Percentiles rank a stretch among this genome's conserved stretches.
phyloP scores from a whole-genome alignment of 140 eudicot species.

The Anethum foeniculum region DNA sequence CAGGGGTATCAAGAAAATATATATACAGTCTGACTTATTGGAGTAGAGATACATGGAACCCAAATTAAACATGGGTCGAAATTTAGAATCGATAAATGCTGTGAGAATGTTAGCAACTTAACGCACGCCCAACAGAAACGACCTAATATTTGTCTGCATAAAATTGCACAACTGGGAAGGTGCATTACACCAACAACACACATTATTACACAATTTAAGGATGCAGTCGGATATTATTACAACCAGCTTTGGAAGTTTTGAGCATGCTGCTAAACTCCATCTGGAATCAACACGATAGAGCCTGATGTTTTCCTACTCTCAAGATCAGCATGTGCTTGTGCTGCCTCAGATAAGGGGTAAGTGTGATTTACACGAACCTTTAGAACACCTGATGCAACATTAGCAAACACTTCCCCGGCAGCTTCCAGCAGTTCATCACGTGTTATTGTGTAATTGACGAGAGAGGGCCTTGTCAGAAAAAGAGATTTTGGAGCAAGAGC shows the following conservation, averaged over 20 bases:
- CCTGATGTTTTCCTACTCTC: constrained; percentile 72
- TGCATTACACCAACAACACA: not conserved
- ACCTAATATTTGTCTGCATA: not conserved
- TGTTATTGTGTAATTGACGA: constrained; percentile 47
- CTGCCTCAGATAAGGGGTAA: constrained; percentile 69
- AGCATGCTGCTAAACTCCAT: constrained; percentile 23
- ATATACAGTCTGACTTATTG: not conserved
- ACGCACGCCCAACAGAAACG: not conserved
- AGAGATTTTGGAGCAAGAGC: constrained; percentile 53
- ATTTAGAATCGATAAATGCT: not conserved
- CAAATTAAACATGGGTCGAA: not conserved
- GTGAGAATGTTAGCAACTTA: not conserved
- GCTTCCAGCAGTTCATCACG: constrained; percentile 59
- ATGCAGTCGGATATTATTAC: not conserved
- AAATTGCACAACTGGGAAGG: not conserved
- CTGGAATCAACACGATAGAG: constrained; percentile 75
- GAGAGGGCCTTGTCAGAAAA: constrained; percentile 62
- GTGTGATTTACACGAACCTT: constrained; percentile 44
- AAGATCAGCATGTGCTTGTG: constrained; percentile 79
- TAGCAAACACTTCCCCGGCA: constrained; percentile 29
- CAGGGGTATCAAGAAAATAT: not conserved
- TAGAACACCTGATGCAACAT: constrained; percentile 34
- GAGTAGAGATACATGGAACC: not conserved
- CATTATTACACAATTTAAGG: not conserved
- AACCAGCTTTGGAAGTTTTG: not conserved